These are phyloP conservation scores for Xylariaceae sp. DNA, from an alignment of 2,329 filamentous ascomycete species.

Conservation along the genomic window DNA sequence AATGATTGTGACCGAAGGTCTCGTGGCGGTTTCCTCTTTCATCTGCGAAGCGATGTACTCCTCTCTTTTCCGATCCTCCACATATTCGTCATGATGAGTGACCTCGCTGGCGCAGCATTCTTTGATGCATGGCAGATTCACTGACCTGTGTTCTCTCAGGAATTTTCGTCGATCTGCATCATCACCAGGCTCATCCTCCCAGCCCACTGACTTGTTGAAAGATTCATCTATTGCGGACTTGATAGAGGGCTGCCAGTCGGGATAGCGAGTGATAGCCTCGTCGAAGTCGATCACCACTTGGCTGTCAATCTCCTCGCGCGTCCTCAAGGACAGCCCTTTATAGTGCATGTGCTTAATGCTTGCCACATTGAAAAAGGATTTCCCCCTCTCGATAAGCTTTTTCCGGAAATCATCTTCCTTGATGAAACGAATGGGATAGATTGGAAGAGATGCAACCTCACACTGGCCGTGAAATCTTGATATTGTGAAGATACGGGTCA, in stretches of 20 bases:
- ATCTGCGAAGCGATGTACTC: conserved; percentile 8
- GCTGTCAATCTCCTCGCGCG: conserved; percentile 38
- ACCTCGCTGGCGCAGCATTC: conserved; percentile 15
- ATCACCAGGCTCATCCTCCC: neutral
- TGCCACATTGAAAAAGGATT: conserved; percentile 26
- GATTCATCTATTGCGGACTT: neutral
- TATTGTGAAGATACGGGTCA: conserved; percentile 27
- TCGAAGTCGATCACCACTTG: conserved; percentile 41
- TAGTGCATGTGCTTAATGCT: conserved; percentile 38
- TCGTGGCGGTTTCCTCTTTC: neutral
- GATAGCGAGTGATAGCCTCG: conserved; percentile 28
- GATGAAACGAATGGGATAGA: conserved; percentile 30
- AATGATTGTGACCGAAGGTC: neutral
- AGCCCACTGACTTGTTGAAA: neutral
- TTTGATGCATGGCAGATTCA: neutral
- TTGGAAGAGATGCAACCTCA: conserved; percentile 29
- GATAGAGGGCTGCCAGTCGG: conserved; percentile 16
- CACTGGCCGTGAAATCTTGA: conserved; percentile 30
- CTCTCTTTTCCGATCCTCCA: neutral
- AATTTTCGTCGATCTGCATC: neutral
- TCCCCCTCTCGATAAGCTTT: conserved; percentile 16
- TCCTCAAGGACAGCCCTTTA: conserved; percentile 30
- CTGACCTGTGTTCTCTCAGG: neutral
- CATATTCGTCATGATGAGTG: conserved; percentile 18
- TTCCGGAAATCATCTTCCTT: conserved; percentile 14